Evolutionary conservation across 1,284 basidiomycete genomes (phyloP).

Genomic region (Vanrija humicola): DNA sequence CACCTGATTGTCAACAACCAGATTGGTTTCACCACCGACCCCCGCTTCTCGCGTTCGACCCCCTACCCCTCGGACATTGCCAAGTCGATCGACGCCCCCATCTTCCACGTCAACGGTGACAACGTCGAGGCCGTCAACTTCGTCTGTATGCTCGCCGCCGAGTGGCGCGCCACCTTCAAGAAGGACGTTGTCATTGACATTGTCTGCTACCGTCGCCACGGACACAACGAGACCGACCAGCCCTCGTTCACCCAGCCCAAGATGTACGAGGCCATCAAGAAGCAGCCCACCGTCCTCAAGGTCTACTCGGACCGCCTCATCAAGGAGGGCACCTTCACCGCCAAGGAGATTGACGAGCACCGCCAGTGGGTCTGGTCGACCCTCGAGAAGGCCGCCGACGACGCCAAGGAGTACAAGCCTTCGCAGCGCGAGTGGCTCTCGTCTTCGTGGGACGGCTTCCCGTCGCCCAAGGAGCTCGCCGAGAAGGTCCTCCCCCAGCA

Average conservation of each 20-base stretch:
- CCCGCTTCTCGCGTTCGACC: slow-evolving; percentile 93
- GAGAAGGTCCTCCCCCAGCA: slow-evolving; percentile 87
- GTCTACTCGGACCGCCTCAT: slow-evolving; percentile 89
- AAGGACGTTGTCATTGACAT: slow-evolving; percentile 98
- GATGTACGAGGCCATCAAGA: slow-evolving; percentile 97
- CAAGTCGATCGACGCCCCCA: slow-evolving; percentile 96
- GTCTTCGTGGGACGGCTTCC: slow-evolving; percentile 97
- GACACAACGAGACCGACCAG: slow-evolving; percentile 99
- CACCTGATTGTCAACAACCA: slow-evolving; percentile 99
- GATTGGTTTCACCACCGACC: slow-evolving; percentile 99
- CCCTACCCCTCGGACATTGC: slow-evolving; percentile 99
- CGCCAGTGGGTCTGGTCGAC: slow-evolving; percentile 99
- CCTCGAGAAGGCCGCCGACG: slow-evolving; percentile 88
- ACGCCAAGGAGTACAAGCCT: slow-evolving; percentile 89
- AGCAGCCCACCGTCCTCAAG: slow-evolving; percentile 86
- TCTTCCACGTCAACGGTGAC: slow-evolving; percentile 99
- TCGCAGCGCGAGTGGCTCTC: slow-evolving; percentile 96
- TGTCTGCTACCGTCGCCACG: slow-evolving; percentile 97
- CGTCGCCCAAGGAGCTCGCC: slow-evolving; percentile 90
- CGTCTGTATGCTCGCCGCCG: slow-evolving; percentile 95
- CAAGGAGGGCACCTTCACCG: slow-evolving; percentile 88
- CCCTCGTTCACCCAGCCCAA: slow-evolving; percentile 97
- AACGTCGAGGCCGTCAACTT: slow-evolving; percentile 98
- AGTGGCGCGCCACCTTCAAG: slow-evolving; percentile 98
- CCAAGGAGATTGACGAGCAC: slow-evolving; percentile 96